These are phyloP conservation scores for Nicotiana paniculata DNA, from an alignment of 257 asterid species.

Conservation along the genomic window DNA sequence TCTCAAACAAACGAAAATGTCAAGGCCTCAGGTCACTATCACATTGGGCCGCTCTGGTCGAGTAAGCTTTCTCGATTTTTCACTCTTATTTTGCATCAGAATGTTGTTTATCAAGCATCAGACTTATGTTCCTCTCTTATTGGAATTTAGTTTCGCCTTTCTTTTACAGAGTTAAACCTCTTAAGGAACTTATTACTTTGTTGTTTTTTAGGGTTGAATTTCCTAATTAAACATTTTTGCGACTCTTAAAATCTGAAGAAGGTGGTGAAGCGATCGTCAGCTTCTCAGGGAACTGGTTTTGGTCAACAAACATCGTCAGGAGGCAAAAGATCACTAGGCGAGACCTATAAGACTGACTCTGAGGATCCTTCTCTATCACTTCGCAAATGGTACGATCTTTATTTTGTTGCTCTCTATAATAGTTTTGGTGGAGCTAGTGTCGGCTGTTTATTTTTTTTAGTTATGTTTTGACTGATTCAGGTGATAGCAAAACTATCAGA, in stretches of 20 bases:
- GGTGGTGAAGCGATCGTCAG: conserved; percentile 46
- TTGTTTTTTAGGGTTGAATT: not conserved
- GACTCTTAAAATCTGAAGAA: conserved; percentile 24
- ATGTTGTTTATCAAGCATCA: not conserved
- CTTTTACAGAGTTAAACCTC: not conserved
- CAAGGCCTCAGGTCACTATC: conserved; percentile 48
- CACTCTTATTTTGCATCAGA: not conserved
- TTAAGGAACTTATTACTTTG: not conserved
- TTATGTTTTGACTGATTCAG: not conserved
- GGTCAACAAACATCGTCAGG: conserved; percentile 24
- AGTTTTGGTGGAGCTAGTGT: not conserved
- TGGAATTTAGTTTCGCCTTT: not conserved
- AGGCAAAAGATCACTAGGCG: conserved; percentile 33
- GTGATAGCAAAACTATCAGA: not conserved
- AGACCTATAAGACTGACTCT: conserved; percentile 18
- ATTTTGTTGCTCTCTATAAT: not conserved
- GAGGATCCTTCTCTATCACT: conserved; percentile 10
- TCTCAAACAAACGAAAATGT: conserved; percentile 21
- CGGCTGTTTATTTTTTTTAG: not conserved
- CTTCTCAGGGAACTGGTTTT: conserved; percentile 17
- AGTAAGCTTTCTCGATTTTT: conserved; percentile 18
- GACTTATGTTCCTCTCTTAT: not conserved
- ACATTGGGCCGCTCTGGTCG: conserved; percentile 69
- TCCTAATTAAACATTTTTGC: not conserved
- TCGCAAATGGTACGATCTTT: conserved; percentile 28